phyloP scores from a whole-genome alignment of 116 monocot genomes.

The Thalassia testudinum region DNA sequence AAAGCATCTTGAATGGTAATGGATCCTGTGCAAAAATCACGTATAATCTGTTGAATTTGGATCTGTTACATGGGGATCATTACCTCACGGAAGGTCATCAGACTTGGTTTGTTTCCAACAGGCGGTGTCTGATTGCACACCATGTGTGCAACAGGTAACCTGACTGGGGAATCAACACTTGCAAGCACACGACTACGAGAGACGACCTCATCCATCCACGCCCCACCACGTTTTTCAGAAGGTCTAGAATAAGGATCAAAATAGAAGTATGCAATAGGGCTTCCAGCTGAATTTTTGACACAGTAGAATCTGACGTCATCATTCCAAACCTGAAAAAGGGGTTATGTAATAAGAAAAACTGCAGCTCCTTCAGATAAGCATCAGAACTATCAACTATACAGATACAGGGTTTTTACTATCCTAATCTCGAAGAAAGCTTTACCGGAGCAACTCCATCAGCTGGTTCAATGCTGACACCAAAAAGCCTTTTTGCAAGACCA shows the following conservation, averaged over 20 bases:
- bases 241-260: constrained; percentile 98
- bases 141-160: constrained; percentile 86
- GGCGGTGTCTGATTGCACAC: constrained; percentile 99
- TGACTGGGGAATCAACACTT: constrained; percentile 40
- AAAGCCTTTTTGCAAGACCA: constrained; percentile 72
- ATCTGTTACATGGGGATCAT: not conserved
- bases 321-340: constrained; percentile 77
- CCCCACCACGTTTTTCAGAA: constrained; percentile 92
- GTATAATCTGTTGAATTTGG: no score
- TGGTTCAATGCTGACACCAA: constrained; percentile 69
- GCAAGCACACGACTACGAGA: constrained; percentile 79
- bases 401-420: no score
- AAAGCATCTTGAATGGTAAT: no score
- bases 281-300: constrained; percentile 72
- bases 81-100: constrained; percentile 96
- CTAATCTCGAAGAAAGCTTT: not conserved
- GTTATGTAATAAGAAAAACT: no score
- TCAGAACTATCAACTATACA: not conserved
- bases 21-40: no score
- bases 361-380: no score
- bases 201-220: constrained; percentile 97
- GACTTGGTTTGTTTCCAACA: constrained; percentile 73
- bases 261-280: constrained; percentile 86
- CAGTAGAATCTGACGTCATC: constrained; percentile 79
- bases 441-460: constrained; percentile 89